phyloP scores from a whole-genome alignment of 2,329 filamentous ascomycete genomes.

The Alternaria incomplexa region DNA sequence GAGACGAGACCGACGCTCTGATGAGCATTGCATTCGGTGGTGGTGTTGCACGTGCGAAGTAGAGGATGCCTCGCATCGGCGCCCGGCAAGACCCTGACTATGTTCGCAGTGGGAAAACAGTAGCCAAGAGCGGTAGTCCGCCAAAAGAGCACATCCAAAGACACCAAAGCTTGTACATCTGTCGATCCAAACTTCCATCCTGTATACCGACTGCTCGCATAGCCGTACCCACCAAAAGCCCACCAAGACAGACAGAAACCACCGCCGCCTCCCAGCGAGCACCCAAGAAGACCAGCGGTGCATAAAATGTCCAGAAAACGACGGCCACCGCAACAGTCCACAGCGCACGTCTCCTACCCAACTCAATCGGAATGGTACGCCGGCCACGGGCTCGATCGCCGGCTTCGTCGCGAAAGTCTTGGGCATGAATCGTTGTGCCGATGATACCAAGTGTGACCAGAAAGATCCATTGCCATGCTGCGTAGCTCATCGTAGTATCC shows the following conservation, averaged over 20 bases:
- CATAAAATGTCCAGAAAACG: constrained; percentile 18
- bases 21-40: background rate
- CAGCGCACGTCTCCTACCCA: constrained; percentile 52
- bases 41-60: background rate
- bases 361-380: constrained; percentile 84
- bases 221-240: constrained; percentile 2
- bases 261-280: constrained; percentile 6
- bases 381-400: constrained; percentile 70
- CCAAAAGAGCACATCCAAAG: constrained; percentile 20
- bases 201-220: background rate
- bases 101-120: background rate
- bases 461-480: constrained; percentile 40
- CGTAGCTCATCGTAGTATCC: constrained; percentile 3
- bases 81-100: too few species aligned
- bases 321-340: constrained; percentile 15
- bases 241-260: constrained; percentile 9
- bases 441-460: constrained; percentile 31
- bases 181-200: constrained; percentile 8
- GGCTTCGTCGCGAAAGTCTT: constrained; percentile 48
- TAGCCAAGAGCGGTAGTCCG: background rate
- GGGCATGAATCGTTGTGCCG: constrained; percentile 48
- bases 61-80: background rate
- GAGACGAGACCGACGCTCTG: too few species aligned
- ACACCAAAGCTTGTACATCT: constrained; percentile 23
- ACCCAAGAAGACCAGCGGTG: constrained; percentile 10